A percentile compares a stretch with the other conserved stretches of the same genome.
These are phyloP conservation scores for Amylocystis lapponica DNA, from an alignment of 768 basidiomycete species.

Conservation along the genomic window DNA sequence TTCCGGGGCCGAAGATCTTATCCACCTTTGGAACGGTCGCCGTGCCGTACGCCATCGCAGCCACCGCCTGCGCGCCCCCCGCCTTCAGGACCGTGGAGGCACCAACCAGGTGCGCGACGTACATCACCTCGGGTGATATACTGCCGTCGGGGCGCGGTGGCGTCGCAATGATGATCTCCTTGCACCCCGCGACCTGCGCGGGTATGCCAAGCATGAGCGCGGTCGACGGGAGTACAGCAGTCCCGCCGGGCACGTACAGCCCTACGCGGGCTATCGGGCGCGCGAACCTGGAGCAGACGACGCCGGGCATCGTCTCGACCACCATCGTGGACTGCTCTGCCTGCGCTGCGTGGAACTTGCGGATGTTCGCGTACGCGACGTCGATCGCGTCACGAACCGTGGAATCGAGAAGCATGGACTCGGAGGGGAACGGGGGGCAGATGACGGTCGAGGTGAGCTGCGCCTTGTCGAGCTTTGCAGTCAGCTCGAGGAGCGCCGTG, in stretches of 20 bases:
- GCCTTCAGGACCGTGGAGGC: conserved; percentile 90
- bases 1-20: conserved; percentile 98
- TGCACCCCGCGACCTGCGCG: conserved; percentile 95
- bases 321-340: conserved; percentile 59
- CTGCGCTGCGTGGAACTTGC: conserved; percentile 89
- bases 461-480: conserved; percentile 90
- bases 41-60: conserved; percentile 96
- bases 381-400: conserved; percentile 80
- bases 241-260: conserved; percentile 95
- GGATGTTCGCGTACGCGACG: conserved; percentile 85
- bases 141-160: conserved; percentile 92
- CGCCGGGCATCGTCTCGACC: conserved; percentile 98
- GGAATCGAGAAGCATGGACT: conserved; percentile 54
- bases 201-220: conserved; percentile 98
- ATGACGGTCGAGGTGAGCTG: conserved; percentile 63
- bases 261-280: conserved; percentile 95
- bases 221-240: conserved; percentile 92
- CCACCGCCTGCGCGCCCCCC: conserved; percentile 94
- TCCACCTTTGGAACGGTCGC: conserved; percentile 95
- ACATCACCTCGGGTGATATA: conserved; percentile 95
- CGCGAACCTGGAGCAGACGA: conserved; percentile 91
- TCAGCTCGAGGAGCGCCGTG: conserved; percentile 77
- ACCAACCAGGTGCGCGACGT: conserved; percentile 88
- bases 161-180: conserved; percentile 87
- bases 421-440: conserved; percentile 71